Evolutionary conservation across 164 flowering plant genomes (phyloP).

Genomic region (Warburgia ugandensis): DNA sequence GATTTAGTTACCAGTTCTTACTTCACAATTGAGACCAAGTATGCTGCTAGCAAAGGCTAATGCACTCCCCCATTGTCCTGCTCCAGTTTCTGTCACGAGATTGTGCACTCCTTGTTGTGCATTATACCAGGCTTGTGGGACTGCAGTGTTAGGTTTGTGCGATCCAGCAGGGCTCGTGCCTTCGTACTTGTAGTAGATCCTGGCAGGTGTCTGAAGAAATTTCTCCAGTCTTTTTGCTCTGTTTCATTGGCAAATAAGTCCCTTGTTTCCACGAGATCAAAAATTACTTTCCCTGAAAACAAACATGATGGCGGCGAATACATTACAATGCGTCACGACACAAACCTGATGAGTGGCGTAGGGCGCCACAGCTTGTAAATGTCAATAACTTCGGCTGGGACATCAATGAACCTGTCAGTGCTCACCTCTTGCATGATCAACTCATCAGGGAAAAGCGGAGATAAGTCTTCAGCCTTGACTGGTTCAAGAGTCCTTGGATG

Average conservation of each 20-base stretch:
- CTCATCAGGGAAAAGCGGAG: conserved; percentile 80
- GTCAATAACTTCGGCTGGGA: conserved; percentile 84
- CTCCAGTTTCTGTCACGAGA: conserved; percentile 95
- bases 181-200: conserved; percentile 94
- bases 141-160: conserved; percentile 90
- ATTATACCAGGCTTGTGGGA: conserved; percentile 96
- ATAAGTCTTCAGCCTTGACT: conserved; percentile 57
- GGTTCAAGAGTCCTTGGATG: conserved; percentile 73
- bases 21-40: conserved; percentile 73
- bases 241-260: conserved; percentile 12
- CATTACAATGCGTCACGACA: neutral
- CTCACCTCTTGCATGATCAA: conserved; percentile 73
- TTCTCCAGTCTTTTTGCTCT: conserved; percentile 97
- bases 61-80: conserved; percentile 97
- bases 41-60: conserved; percentile 84
- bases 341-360: conserved; percentile 83
- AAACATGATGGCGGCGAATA: too few relatives aligned
- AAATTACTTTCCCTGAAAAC: neutral
- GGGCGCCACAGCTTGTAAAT: conserved; percentile 93
- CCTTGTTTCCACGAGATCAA: neutral
- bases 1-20: conserved; percentile 20
- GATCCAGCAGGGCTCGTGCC: conserved; percentile 97
- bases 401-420: conserved; percentile 57
- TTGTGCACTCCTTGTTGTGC: conserved; percentile 74
- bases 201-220: conserved; percentile 86